Base-by-base conservation (phyloP, 306 rosid genomes). In the Neltuma alba region DNA sequence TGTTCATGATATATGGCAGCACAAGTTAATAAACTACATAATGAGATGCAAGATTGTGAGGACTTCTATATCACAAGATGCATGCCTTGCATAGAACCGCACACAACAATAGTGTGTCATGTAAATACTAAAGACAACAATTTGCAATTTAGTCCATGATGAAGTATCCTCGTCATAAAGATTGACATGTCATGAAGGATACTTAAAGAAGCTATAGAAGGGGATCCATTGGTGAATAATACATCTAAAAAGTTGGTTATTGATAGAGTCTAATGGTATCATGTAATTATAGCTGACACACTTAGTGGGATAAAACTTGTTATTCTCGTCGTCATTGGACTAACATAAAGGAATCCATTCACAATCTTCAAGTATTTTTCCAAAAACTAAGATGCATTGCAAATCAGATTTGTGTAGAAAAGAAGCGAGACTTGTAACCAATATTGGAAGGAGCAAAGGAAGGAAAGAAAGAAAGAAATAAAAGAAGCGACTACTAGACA, bases 11-110 rank as follows among this genome's bases (percentile, higher is more conserved):
- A 18, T 34, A 52, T 54, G 65, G 66, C 48, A 73, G 52, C 66
- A 72, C 25, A 34, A 31, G 47, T 33, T 52, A 52, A 50, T 7
- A n/a, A 72, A 72, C 15, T 9, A 6, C 33, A 11, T 40, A 70
- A 30, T 16, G 40, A 16, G 75, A 70, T 70, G 76, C 62, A 47
- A 71, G 61, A 47, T 71, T 47, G 30, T 48, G 20, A 48, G n/a
- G 62, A 31, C 40, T 12, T 41, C 31, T 38, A 66, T 5, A 38
- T 41, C 6, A 68, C 23, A 9, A 28, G 38, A 61, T 28, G 67
- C 37, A 31, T 30, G 68, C 41, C 52, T 41, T 23, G 30, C 40
- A 30, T 31, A 48, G 76, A 71, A 71, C 30, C 9, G 10, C 30
- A 47, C 20, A 2, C 55, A 14, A 21, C 44, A 71, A 31, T 47